A percentile compares a stretch with the other conserved stretches of the same genome.
phyloP scores from a whole-genome alignment of 139 green algal genomes.

The Desmodesmus armatus region DNA sequence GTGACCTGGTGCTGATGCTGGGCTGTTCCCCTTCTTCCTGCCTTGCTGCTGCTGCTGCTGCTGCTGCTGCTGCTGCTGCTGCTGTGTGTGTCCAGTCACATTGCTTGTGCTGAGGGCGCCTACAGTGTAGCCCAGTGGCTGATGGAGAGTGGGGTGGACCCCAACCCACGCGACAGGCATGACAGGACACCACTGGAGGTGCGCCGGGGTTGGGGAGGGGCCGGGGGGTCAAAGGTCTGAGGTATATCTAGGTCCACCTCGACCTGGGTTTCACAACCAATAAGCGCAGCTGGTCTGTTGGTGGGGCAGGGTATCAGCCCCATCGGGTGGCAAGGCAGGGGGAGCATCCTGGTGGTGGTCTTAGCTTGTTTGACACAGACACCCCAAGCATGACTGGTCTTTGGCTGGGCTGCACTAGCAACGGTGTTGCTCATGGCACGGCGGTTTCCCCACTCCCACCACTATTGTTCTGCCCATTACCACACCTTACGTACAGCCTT shows the following conservation, averaged over 20 bases:
- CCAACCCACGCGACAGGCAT: slow-evolving; percentile 85
- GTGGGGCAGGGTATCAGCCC: not conserved
- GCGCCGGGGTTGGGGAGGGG: not conserved
- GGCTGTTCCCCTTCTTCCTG: not conserved
- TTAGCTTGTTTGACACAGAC: too few species aligned
- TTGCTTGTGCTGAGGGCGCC: slow-evolving; percentile 81
- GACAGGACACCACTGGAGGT: slow-evolving; percentile 89
- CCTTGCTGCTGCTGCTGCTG: not conserved
- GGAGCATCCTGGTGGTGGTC: too few species aligned
- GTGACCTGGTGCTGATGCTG: not conserved
- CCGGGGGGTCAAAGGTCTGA: not conserved
- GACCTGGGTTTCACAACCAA: not conserved
- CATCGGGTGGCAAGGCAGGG: not conserved
- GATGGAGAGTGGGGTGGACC: slow-evolving; percentile 69
- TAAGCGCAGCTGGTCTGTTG: not conserved
- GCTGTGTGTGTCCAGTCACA: slow-evolving; percentile 72
- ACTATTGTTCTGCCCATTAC: too few species aligned
- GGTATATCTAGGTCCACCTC: not conserved
- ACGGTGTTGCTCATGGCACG: not conserved
- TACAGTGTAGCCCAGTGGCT: slow-evolving; percentile 89
- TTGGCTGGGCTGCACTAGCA: not conserved
- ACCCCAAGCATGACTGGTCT: too few species aligned
- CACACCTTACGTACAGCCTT: slow-evolving; percentile 5
- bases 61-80: not conserved
- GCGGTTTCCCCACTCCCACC: not conserved